Evolutionary conservation across 176 grass and related monocot species (phyloP), one percentile per base, ranked within the genome.

Genomic region (Oropetium thomaeum): DNA sequence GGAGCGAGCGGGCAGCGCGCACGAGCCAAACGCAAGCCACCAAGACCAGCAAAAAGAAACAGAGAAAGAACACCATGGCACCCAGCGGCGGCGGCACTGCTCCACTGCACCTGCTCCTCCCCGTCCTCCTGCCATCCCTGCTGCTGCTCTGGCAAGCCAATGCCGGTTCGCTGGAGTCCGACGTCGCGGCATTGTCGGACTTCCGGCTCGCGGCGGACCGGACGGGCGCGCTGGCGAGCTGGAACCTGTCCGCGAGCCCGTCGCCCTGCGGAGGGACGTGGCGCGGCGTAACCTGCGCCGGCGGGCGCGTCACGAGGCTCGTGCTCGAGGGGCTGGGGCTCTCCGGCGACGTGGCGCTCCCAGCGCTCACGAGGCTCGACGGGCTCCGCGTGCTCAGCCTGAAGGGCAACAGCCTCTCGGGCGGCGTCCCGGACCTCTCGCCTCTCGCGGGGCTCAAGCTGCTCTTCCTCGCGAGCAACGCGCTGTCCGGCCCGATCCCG

Each of bases 341-440:
- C 10, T 71, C 87, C 40, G 96, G 92, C 43, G 35, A 30, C 5
- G 27, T 69, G 17, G 87, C 71, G 17, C 83, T 99, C 30, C 76
- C 68, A 13, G 33, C 34, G 59, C 84, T 99, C 1, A 51, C 82
- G 15, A 34, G 69, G 3, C 76, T 96, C 29, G 89, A 96, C 73
- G 84, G 80, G 27, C 89, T 99, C 44, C 89, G 89, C 66, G 89
- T 99, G 62, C 81, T 99, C 28, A 99, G 96, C 49, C 87, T 99
- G 79, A 99, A 99, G 52, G 80, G 76, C 4, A 99, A 99, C 87
- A 47, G 7, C 0, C 39, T 99, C 44, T 74, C 92, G 1, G 87
- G 89, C 45, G 15, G 11, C 5, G 58, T 99, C 63, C 96, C 96
- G 4, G 96, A 99, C 83, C 88, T 99, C 26, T 95, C 92, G 4